Base-by-base conservation (phyloP, 1,284 basidiomycete species). In the Trametes hirsuta region DNA sequence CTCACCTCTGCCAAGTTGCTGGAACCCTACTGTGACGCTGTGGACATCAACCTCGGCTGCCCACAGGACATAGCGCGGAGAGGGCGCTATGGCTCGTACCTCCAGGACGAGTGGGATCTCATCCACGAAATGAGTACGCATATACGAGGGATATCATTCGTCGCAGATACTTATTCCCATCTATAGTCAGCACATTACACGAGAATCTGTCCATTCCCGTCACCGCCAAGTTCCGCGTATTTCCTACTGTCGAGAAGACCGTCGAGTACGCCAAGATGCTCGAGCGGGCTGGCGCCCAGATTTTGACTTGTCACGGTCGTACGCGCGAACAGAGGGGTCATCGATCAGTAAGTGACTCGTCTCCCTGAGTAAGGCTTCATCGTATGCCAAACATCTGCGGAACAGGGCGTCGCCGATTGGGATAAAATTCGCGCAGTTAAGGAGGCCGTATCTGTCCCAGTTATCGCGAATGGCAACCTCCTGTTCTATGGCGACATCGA, bases 391-490 rank as follows among this genome's bases (percentile, higher is more conserved):
- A 50, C 0, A 41, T 6, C 14, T 1, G 9, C 68, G 8, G n/a
- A 44, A 61, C 55, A 90, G 87, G 95, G 76, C 48, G 51, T 77
- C 48, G 61, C 74, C 50, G 68, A 76, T 66, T 64, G 77, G 68
- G 69, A 77, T 67, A 66, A 80, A 62, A 71, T 79, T 62, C 62
- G 74, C 58, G 68, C 72, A 39, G 69, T 72, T 35, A 70, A 75
- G 62, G 74, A 91, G 67, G 91, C 93, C 0, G 93, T 98, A 34
- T 88, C 85, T 1, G 86, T 98, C 0, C 97, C 97, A 0, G 95
- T 98, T 1, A 93, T 99, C 71, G 96, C 97, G 0, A 99, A 99
- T 73, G 97, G 97, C n/a, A 98, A 98, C 73, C 86, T 98, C 51
- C 84, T 98, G 10, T 95, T 85, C 73, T 83, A 90, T 47, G 83